A percentile compares a stretch with the other conserved stretches of the same genome.
phyloP scores from a whole-genome alignment of 768 basidiomycete genomes.

The Lepiota subincarnata region DNA sequence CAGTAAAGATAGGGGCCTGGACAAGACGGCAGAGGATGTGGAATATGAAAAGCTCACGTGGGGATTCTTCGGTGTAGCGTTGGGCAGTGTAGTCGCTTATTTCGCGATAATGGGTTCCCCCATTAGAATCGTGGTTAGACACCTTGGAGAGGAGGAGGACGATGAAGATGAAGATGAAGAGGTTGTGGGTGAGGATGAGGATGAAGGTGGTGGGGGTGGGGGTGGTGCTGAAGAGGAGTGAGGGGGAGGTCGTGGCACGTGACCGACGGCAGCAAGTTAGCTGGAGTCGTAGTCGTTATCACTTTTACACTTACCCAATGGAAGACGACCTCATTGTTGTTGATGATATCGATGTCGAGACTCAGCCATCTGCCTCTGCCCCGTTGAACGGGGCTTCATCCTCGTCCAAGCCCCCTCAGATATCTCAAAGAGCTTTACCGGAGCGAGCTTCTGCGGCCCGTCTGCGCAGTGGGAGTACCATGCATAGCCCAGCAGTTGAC shows the following conservation, averaged over 20 bases:
- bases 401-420: constrained; percentile 10
- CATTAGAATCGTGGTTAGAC: constrained; percentile 10
- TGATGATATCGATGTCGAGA: constrained; percentile 46
- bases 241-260: neutral
- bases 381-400: constrained; percentile 14
- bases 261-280: neutral
- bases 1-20: constrained; percentile 12
- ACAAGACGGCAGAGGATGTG: constrained; percentile 37
- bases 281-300: neutral
- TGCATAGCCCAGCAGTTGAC: constrained; percentile 23
- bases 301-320: constrained; percentile 24
- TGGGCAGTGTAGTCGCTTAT: constrained; percentile 40
- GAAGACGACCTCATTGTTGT: constrained; percentile 63
- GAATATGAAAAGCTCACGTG: constrained; percentile 47
- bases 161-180: constrained; percentile 3
- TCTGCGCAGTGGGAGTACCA: constrained; percentile 31
- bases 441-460: constrained; percentile 27
- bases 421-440: constrained; percentile 11
- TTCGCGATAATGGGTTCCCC: constrained; percentile 23
- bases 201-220: constrained; percentile 10
- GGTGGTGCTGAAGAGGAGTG: constrained; percentile 11
- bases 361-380: constrained; percentile 32
- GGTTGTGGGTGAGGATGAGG: neutral
- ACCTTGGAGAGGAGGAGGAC: neutral
- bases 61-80: constrained; percentile 46